Conservation (phyloP, 208 protist species). For the Trichomonas vaginalis region DNA sequence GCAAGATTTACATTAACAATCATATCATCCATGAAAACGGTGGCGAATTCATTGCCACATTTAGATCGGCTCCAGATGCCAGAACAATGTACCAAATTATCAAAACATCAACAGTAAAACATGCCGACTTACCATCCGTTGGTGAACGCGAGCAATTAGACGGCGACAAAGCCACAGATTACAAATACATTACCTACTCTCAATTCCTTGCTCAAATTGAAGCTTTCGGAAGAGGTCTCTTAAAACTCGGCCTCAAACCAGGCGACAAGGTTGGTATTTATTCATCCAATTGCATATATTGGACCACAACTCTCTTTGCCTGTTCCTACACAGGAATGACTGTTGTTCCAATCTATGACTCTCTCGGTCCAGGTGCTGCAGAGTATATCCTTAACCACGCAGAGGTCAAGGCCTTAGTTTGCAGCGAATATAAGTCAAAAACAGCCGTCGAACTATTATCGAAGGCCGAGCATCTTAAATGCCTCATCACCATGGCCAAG, state of each 20-base stretch:
- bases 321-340: neutral
- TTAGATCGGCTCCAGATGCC: neutral
- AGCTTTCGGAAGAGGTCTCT: neutral
- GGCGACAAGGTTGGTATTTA: constrained; percentile 14
- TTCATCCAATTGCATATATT: neutral
- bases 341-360: constrained; percentile 4
- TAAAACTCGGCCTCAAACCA: neutral
- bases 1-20: neutral
- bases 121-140: neutral
- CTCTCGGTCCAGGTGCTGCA: neutral
- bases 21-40: neutral
- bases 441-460: neutral
- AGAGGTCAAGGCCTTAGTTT: neutral
- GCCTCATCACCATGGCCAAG: neutral
- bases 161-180: neutral
- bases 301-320: neutral
- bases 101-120: neutral
- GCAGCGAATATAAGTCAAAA: neutral
- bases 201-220: neutral
- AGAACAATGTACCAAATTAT: neutral
- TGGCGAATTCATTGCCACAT: neutral
- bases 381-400: constrained; percentile 18
- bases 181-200: neutral
- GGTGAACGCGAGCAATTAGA: neutral
- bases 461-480: neutral